A percentile compares a stretch with the other conserved stretches of the same genome.
Conservation (phyloP, 176 grass and related monocot species). For the Stipa capillata region DNA sequence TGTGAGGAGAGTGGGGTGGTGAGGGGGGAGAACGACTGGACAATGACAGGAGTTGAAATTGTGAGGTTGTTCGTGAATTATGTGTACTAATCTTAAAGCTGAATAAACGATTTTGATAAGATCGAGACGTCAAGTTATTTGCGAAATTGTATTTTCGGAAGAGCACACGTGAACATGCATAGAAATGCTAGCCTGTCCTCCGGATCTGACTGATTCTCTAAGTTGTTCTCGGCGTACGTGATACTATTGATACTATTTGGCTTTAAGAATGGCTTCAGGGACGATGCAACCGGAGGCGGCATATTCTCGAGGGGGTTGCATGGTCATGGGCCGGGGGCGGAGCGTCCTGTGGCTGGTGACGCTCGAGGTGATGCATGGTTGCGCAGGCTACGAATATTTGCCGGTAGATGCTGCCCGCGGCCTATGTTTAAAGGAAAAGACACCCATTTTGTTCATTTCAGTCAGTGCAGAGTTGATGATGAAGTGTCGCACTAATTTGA, state of each 20-base stretch:
- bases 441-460: background rate
- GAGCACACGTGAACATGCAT: constrained; percentile 18
- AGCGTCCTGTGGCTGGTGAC: background rate
- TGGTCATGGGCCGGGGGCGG: background rate
- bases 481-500: background rate
- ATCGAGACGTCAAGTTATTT: too few relatives aligned
- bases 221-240: background rate
- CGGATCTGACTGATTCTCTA: too few relatives aligned
- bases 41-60: too few relatives aligned
- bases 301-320: background rate
- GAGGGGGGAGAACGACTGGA: too few relatives aligned
- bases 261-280: background rate
- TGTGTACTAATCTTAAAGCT: too few relatives aligned
- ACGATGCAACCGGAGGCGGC: constrained; percentile 16
- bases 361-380: background rate
- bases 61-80: too few relatives aligned
- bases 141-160: too few relatives aligned
- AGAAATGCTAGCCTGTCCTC: background rate
- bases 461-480: background rate
- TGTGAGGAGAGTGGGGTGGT: too few relatives aligned
- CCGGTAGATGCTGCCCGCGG: background rate
- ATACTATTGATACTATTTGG: too few relatives aligned
- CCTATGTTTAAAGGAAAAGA: background rate
- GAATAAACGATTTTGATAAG: too few relatives aligned
- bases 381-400: background rate